Evolutionary conservation across 768 basidiomycete genomes (phyloP).

Genomic region (Rhodotorula graminis): DNA sequence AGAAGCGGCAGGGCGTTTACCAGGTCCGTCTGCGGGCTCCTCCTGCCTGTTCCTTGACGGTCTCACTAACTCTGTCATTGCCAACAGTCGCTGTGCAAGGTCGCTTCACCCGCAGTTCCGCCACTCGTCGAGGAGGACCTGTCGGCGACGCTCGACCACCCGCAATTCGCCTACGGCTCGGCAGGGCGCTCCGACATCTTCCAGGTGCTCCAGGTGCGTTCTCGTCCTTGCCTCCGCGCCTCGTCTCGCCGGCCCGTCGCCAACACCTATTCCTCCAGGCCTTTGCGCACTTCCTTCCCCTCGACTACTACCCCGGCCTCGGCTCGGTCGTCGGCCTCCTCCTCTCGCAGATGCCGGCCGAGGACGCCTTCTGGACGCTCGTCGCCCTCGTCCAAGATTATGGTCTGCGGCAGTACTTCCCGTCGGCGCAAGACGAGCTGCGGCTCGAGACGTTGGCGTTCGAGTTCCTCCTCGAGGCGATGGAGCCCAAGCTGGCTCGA

Average conservation of each 20-base stretch:
- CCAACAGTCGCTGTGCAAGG: constrained; percentile 3
- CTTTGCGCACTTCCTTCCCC: constrained; percentile 6
- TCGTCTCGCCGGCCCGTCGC: neutral
- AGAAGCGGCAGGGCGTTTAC: constrained; percentile 2
- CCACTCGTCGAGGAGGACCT: constrained; percentile 17
- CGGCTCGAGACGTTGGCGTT: constrained; percentile 21
- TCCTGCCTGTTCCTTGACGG: too few relatives aligned
- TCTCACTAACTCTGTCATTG: too few relatives aligned
- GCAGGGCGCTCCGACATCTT: constrained; percentile 18
- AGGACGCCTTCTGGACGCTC: constrained; percentile 23
- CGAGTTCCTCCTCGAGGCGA: constrained; percentile 15
- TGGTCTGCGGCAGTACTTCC: constrained; percentile 23
- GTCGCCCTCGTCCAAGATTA: constrained; percentile 21
- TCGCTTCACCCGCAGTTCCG: neutral
- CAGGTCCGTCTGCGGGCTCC: constrained; percentile 17
- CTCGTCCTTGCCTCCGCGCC: neutral
- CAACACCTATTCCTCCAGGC: neutral
- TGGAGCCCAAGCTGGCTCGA: constrained; percentile 25
- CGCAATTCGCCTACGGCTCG: constrained; percentile 17
- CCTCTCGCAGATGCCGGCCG: constrained; percentile 21
- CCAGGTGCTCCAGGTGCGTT: constrained; percentile 18
- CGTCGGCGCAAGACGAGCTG: constrained; percentile 2
- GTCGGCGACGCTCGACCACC: constrained; percentile 5
- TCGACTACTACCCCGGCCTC: constrained; percentile 24
- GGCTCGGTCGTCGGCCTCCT: constrained; percentile 16